phyloP scores from a whole-genome alignment of 148 eudicot species.

The Pharnaceum exiguum region DNA sequence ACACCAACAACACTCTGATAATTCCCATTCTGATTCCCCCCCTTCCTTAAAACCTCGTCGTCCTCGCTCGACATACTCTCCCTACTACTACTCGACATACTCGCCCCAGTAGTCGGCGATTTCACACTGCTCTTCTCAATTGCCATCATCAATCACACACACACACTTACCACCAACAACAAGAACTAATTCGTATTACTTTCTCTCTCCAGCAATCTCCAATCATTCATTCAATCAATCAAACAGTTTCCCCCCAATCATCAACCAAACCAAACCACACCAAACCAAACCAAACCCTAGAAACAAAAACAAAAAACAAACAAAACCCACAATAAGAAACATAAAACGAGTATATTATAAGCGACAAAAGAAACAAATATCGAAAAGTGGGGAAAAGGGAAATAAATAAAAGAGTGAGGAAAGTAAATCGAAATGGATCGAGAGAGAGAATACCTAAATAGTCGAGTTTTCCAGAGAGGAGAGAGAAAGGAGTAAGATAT shows the following conservation, averaged over 20 bases:
- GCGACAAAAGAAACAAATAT: background rate
- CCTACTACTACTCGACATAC: slow-evolving; percentile 62
- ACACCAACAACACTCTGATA: no score
- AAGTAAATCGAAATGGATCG: slow-evolving; percentile 4
- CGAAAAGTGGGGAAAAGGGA: background rate
- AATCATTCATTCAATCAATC: slow-evolving; percentile 11
- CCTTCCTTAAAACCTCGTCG: slow-evolving; percentile 42
- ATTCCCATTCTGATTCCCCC: no score
- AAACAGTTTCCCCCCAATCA: slow-evolving; percentile 3
- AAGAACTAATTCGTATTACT: background rate
- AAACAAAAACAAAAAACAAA: background rate
- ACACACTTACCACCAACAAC: background rate
- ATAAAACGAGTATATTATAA: background rate
- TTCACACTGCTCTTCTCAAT: slow-evolving; percentile 85
- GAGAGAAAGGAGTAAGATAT: slow-evolving; percentile 1
- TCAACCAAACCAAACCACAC: slow-evolving; percentile 16
- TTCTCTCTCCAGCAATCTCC: background rate
- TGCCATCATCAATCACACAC: slow-evolving; percentile 40
- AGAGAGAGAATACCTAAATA: slow-evolving; percentile 31
- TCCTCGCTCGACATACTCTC: slow-evolving; percentile 78
- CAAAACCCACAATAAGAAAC: background rate
- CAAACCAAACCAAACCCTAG: slow-evolving; percentile 16
- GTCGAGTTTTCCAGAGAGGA: background rate
- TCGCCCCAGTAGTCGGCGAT: slow-evolving; percentile 50
- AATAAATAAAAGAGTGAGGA: background rate